Percentiles rank a stretch among this genome's conserved stretches.
Evolutionary conservation across 2,329 filamentous ascomycete genomes (phyloP).

Genomic region (Polytolypa hystricis): DNA sequence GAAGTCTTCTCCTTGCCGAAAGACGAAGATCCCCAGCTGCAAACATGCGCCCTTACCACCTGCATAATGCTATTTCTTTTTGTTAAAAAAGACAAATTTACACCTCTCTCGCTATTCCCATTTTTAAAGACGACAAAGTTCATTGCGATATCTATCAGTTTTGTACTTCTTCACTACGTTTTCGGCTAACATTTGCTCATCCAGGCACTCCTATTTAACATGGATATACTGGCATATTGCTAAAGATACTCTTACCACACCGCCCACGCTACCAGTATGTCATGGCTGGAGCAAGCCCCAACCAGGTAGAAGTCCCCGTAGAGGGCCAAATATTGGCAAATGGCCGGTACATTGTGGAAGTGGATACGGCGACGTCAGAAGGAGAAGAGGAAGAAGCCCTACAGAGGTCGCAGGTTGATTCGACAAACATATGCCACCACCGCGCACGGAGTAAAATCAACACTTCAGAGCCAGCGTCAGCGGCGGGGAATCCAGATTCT

Average conservation of each 20-base stretch:
- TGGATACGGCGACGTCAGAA: background rate
- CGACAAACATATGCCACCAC: background rate
- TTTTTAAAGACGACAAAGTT: no score
- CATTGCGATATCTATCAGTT: background rate
- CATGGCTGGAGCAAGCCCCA: conserved; percentile 1
- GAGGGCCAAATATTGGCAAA: no score
- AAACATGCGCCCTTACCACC: no score
- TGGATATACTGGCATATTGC: background rate
- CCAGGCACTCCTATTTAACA: background rate
- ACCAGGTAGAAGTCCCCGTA: background rate
- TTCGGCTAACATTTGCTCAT: background rate
- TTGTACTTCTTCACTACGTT: background rate
- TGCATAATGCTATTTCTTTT: no score
- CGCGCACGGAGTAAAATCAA: no score
- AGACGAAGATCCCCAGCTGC: no score
- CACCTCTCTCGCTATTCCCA: no score
- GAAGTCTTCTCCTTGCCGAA: no score
- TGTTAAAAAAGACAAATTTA: no score
- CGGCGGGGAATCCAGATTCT: background rate
- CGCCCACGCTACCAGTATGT: background rate
- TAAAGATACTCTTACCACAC: background rate
- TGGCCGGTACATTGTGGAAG: conserved; percentile 1
- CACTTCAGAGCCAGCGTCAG: background rate
- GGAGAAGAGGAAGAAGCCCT: background rate
- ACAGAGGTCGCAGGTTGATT: background rate